These are phyloP conservation scores for Penicillium hesseltinei DNA, from an alignment of 2,329 filamentous ascomycete genomes.

Conservation along the genomic window DNA sequence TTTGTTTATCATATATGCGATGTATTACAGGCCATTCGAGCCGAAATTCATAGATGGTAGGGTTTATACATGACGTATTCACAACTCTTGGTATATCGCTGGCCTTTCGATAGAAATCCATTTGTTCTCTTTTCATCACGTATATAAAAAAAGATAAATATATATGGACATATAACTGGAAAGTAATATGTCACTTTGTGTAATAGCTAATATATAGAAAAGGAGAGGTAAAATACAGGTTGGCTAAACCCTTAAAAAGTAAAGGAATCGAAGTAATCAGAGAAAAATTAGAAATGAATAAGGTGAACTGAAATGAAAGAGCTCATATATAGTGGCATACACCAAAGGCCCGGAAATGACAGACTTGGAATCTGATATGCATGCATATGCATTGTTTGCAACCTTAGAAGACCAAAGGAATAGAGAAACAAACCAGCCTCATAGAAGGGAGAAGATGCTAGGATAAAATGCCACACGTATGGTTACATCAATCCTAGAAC, in stretches of 20 bases:
- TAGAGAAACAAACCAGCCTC: neutral
- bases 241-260: neutral
- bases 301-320: neutral
- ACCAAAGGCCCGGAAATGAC: neutral
- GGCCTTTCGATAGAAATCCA: neutral
- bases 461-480: neutral
- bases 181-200: neutral
- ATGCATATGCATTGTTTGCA: neutral
- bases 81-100: neutral
- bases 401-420: neutral
- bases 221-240: neutral
- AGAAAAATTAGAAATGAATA: neutral
- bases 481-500: neutral
- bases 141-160: neutral
- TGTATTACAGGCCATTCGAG: no score
- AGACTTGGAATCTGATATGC: neutral
- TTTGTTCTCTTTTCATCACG: neutral
- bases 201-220: neutral
- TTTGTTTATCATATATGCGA: no score
- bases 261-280: neutral
- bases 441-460: neutral
- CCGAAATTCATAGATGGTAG: no score
- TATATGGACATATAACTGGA: neutral
- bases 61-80: no score
- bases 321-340: neutral